Base-by-base conservation (phyloP, 768 basidiomycete genomes). In the Macrocybe gigantea region DNA sequence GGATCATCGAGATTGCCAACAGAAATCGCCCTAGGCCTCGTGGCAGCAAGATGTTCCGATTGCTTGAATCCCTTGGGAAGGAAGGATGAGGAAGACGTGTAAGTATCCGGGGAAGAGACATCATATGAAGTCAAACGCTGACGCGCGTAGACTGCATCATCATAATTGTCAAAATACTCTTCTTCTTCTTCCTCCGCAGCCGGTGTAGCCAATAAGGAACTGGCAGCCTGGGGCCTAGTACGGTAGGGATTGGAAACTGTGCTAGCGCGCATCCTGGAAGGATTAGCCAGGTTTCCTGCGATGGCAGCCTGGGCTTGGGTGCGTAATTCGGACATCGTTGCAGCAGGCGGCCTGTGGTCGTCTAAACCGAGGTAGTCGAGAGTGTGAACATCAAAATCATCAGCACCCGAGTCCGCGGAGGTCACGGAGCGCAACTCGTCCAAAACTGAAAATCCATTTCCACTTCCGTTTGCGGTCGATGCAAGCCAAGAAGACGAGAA, bases 301-400 rank as follows among this genome's bases (percentile, higher is more conserved):
- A 94, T 91, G 34, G 88, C 93, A 39, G 88, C 86, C 65, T 93
- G 92, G 35, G 89, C 88, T 61, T 93, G 93, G 54, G 79, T 88
- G 56, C 91, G 85, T 51, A 94, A 71, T 66, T 94, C 93, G 13
- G 88, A 81, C 51, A 94, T 83, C 35, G 91, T 93, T 8, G 91
- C 92, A 5, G 91, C 88, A 2, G 84, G 84, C 44, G 79, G 81
- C 45, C 84, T 78, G 55, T 78, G 73, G 51, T 74, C 94, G 57
- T 93, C 95, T 57, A 98, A 75, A 38, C 95, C 95, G 43, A 98
- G 87, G 65, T 97, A 97, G 66, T 96, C 94, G 51, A 98, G 79
- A 29, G 95, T 97, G 60, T 93, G 91, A 39, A 93, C 88, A 57
- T 93, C 88, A 63, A 91, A 89, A 43, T 92, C 87, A 46, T 96